Percentiles rank a stretch among this genome's conserved stretches.
Conservation (phyloP, 129 eudicot genomes). For the Flaveria robusta region DNA sequence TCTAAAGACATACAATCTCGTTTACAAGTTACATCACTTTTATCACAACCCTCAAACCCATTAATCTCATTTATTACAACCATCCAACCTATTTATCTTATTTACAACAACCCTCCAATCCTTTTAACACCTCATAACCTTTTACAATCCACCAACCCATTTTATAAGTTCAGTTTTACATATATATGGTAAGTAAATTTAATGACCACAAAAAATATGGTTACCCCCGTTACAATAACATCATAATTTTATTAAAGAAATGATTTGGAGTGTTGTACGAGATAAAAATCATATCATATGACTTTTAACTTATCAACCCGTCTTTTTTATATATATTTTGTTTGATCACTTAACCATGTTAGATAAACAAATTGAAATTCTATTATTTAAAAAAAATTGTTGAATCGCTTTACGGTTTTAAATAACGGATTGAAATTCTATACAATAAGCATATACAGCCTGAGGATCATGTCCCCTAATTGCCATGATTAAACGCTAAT, state of each 20-base stretch:
- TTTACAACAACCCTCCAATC: not conserved
- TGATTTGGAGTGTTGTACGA: no score
- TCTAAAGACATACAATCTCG: not conserved
- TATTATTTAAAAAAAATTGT: no score
- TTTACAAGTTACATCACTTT: not conserved
- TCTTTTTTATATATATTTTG: no score
- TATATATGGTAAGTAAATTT: no score
- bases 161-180: not conserved
- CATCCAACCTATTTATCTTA: not conserved
- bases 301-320: no score
- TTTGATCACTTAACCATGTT: no score
- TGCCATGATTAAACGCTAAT: slow-evolving; percentile 50
- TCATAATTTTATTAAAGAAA: no score
- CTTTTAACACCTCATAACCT: not conserved
- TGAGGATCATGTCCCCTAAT: not conserved
- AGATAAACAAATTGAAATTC: no score
- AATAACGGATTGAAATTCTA: not conserved
- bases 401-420: not conserved
- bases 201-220: no score
- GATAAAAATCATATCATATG: no score
- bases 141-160: not conserved
- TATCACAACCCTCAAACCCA: not conserved
- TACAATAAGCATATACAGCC: not conserved
- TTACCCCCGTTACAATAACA: no score
- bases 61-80: not conserved